These are phyloP conservation scores for Leccinum imitatum DNA, from an alignment of 768 basidiomycete species.

Conservation along the genomic window DNA sequence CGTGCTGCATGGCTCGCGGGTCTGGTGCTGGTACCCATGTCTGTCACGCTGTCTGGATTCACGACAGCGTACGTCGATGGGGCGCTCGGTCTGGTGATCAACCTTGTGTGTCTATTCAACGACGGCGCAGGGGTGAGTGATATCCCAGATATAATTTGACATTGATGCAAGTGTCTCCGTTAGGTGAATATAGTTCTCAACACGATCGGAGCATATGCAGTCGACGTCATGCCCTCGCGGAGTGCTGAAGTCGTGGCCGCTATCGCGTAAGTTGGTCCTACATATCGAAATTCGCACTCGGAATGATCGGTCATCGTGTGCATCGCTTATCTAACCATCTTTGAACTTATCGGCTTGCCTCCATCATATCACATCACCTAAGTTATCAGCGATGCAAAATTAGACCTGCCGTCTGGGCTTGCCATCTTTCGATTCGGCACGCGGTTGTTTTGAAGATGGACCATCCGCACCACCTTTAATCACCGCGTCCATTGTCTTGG, in stretches of 20 bases:
- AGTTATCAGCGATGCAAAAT: too few relatives aligned
- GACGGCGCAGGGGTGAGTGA: slow-evolving; percentile 62
- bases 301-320: background rate
- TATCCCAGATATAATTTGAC: background rate
- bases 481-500: too few relatives aligned
- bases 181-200: slow-evolving; percentile 59
- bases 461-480: too few relatives aligned
- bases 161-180: background rate
- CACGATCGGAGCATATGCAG: slow-evolving; percentile 54
- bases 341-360: too few relatives aligned
- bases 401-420: too few relatives aligned
- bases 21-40: slow-evolving; percentile 51
- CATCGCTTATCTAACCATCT: background rate
- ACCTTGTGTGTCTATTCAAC: slow-evolving; percentile 55
- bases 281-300: background rate
- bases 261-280: slow-evolving; percentile 41
- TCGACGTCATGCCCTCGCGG: slow-evolving; percentile 58
- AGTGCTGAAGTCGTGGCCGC: slow-evolving; percentile 67
- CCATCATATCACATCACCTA: too few relatives aligned
- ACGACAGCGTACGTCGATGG: slow-evolving; percentile 51
- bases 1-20: slow-evolving; percentile 49
- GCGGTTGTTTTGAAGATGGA: too few relatives aligned
- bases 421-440: too few relatives aligned
- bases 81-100: slow-evolving; percentile 47
- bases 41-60: slow-evolving; percentile 49